Conservation (phyloP, 2,329 filamentous ascomycete species). For the Pseudopyricularia cyperi region DNA sequence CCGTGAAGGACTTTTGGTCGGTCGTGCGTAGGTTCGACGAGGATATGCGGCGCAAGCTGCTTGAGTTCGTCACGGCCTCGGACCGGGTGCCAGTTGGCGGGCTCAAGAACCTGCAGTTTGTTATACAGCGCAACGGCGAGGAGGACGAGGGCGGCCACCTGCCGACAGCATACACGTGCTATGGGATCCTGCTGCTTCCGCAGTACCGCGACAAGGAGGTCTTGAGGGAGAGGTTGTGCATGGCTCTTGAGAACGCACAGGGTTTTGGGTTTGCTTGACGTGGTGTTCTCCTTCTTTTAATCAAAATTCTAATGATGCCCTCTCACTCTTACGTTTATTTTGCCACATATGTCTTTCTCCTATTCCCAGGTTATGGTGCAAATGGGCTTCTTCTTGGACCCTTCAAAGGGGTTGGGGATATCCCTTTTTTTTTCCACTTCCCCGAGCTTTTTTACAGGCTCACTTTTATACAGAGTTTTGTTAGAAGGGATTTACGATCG, state of each 20-base stretch:
- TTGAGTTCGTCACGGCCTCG: conserved; percentile 92
- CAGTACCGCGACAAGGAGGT: conserved; percentile 63
- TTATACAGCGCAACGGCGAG: conserved; percentile 64
- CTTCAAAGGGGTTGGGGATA: too few species aligned
- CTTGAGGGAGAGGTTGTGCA: conserved; percentile 60
- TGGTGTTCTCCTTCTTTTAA: background rate
- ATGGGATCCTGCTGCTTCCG: conserved; percentile 74
- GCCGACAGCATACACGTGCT: conserved; percentile 87
- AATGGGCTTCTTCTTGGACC: background rate
- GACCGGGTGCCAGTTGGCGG: conserved; percentile 85
- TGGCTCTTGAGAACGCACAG: conserved; percentile 77
- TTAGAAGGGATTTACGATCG: background rate
- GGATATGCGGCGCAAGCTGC: conserved; percentile 57
- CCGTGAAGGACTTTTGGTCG: conserved; percentile 73
- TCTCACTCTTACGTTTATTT: background rate
- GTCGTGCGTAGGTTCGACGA: conserved; percentile 57
- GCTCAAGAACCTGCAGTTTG: conserved; percentile 68
- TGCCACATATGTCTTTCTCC: background rate
- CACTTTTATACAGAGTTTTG: background rate
- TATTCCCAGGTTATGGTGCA: background rate
- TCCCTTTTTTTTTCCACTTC: too few species aligned
- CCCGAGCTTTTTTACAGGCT: background rate
- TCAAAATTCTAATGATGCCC: background rate
- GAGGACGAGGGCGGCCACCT: conserved; percentile 41
- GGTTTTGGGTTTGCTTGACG: conserved; percentile 72